Evolutionary conservation across 2,329 filamentous ascomycete genomes (phyloP).

Genomic region (Penicillium sp.): DNA sequence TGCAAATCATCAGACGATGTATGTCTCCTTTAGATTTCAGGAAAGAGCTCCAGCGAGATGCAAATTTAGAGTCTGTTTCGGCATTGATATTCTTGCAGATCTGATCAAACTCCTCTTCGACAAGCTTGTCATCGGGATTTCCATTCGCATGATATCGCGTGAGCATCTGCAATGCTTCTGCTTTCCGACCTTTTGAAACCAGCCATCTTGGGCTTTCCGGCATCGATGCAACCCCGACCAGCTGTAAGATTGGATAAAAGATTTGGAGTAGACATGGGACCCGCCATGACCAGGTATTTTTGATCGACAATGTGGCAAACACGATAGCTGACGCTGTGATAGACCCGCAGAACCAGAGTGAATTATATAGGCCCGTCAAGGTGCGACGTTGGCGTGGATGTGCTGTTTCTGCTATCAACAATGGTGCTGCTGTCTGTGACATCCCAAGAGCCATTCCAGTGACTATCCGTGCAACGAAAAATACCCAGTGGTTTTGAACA

Average conservation of each 20-base stretch:
- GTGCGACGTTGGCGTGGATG: slow-evolving; percentile 27
- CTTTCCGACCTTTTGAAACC: slow-evolving; percentile 52
- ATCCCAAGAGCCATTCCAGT: slow-evolving; percentile 37
- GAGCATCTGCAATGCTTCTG: slow-evolving; percentile 54
- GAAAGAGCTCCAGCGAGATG: slow-evolving; percentile 17
- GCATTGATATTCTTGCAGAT: slow-evolving; percentile 22
- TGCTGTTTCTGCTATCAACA: slow-evolving; percentile 29
- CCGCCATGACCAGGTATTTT: slow-evolving; percentile 47
- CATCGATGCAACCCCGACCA: slow-evolving; percentile 48
- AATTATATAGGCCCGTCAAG: slow-evolving; percentile 30
- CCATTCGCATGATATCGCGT: slow-evolving; percentile 55
- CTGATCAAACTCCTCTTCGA: slow-evolving; percentile 22
- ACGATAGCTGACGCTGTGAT: slow-evolving; percentile 17
- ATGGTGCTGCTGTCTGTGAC: slow-evolving; percentile 27
- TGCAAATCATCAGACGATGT: slow-evolving; percentile 20
- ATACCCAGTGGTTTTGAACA: slow-evolving; percentile 18
- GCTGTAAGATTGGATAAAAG: slow-evolving; percentile 44
- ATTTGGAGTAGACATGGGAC: slow-evolving; percentile 54
- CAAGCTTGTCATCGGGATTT: slow-evolving; percentile 24
- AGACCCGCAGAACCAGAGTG: slow-evolving; percentile 23
- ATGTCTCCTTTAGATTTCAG: slow-evolving; percentile 14
- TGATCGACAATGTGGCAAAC: slow-evolving; percentile 14
- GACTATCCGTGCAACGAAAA: slow-evolving; percentile 27
- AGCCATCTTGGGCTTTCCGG: slow-evolving; percentile 61
- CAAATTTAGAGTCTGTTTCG: slow-evolving; percentile 11